A percentile compares a stretch with the other conserved stretches of the same genome.
Conservation (phyloP, 768 basidiomycete species). For the Tubosaeta sp. region DNA sequence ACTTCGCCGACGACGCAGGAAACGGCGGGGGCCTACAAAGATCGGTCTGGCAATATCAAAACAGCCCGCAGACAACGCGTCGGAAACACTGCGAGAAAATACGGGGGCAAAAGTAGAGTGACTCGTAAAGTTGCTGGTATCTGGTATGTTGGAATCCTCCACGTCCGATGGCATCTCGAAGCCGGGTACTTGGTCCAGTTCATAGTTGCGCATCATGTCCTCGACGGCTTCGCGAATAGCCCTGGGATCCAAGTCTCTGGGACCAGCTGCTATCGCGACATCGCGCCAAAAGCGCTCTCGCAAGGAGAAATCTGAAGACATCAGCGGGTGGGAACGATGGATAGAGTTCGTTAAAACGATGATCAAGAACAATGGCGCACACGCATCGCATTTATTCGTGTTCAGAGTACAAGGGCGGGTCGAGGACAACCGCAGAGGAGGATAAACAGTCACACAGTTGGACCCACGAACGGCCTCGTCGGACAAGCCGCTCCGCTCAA, state of each 20-base stretch:
- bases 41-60: constrained; percentile 7
- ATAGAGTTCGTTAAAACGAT: too few species aligned
- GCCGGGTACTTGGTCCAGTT: constrained; percentile 17
- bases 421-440: neutral
- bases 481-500: constrained; percentile 6
- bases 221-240: constrained; percentile 18
- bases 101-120: constrained; percentile 21
- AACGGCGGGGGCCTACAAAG: constrained; percentile 10
- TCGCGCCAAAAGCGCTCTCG: constrained; percentile 27
- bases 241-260: constrained; percentile 6
- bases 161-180: constrained; percentile 7
- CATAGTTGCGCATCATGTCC: constrained; percentile 23
- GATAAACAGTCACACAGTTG: constrained; percentile 6
- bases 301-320: constrained; percentile 13
- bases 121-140: constrained; percentile 8
- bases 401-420: constrained; percentile 7
- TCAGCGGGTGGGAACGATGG: neutral
- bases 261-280: constrained; percentile 11
- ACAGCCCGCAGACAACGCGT: neutral
- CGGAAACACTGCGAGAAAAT: constrained; percentile 6
- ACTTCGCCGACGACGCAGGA: constrained; percentile 6
- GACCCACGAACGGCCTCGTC: constrained; percentile 19
- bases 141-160: neutral
- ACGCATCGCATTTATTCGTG: neutral
- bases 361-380: neutral